Percentiles rank a stretch among this genome's conserved stretches.
These are phyloP conservation scores for Phytopythium sindhum DNA, from an alignment of 352 stramenopile species.

Conservation along the genomic window DNA sequence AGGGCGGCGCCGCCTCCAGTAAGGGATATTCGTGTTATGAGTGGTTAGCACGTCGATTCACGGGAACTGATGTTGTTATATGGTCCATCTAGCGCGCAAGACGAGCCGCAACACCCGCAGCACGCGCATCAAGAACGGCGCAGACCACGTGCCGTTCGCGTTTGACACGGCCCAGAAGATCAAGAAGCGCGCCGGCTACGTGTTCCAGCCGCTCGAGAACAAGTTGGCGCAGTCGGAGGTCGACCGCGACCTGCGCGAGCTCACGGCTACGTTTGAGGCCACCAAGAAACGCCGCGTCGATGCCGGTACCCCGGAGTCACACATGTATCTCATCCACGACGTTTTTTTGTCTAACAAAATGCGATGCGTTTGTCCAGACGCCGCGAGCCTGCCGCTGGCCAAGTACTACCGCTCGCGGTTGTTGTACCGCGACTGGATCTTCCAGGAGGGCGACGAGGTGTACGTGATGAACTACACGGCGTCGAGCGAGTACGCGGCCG, in stretches of 20 bases:
- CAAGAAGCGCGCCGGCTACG: constrained; percentile 61
- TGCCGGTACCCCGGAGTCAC: constrained; percentile 17
- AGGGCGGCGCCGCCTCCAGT: constrained; percentile 40
- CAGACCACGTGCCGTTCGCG: constrained; percentile 23
- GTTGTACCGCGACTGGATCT: constrained; percentile 71
- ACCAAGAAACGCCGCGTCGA: constrained; percentile 75
- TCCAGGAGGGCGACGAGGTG: constrained; percentile 78
- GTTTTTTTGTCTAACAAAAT: constrained; percentile 7
- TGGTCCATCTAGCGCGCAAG: constrained; percentile 34
- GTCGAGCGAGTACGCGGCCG: constrained; percentile 57
- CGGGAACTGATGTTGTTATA: not conserved
- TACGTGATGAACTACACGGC: constrained; percentile 61
- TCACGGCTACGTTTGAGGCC: constrained; percentile 40
- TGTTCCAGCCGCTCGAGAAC: constrained; percentile 75
- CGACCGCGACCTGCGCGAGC: constrained; percentile 64
- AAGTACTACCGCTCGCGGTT: constrained; percentile 76
- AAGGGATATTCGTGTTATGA: not conserved
- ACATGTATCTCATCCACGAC: too few species aligned
- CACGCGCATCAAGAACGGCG: constrained; percentile 51
- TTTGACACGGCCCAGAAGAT: constrained; percentile 65
- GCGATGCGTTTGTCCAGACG: constrained; percentile 18
- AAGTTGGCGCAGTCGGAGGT: constrained; percentile 67
- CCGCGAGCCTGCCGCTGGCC: constrained; percentile 35
- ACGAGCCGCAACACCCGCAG: constrained; percentile 77
- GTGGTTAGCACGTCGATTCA: not conserved